phyloP scores from a whole-genome alignment of 2,329 filamentous ascomycete genomes.

The Beauveria bassiana region DNA sequence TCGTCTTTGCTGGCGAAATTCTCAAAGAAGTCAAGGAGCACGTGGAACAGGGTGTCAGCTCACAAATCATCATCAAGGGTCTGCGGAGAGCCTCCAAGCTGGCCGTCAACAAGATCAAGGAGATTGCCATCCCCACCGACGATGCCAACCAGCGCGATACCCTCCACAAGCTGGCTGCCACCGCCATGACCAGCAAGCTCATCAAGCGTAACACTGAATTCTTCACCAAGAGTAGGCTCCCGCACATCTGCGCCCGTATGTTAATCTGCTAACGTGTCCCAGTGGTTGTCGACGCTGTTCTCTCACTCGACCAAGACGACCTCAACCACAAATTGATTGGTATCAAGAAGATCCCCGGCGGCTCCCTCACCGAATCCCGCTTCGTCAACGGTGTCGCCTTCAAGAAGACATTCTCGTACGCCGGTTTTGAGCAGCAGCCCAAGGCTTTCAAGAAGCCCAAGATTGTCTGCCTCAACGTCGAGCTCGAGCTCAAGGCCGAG shows the following conservation, averaged over 20 bases:
- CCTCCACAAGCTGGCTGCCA: conserved; percentile 79
- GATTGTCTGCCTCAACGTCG: conserved; percentile 95
- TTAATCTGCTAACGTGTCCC: conserved; percentile 20
- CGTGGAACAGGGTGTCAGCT: conserved; percentile 93
- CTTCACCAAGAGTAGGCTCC: conserved; percentile 82
- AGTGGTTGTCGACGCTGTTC: conserved; percentile 97
- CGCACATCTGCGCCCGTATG: neutral
- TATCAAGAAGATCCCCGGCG: conserved; percentile 95
- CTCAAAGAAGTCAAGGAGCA: conserved; percentile 94
- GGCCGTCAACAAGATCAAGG: conserved; percentile 98
- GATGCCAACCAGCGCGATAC: conserved; percentile 83
- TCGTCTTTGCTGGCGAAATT: conserved; percentile 95
- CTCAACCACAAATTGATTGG: conserved; percentile 97
- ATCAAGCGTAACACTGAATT: conserved; percentile 96
- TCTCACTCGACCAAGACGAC: conserved; percentile 92
- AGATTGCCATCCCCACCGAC: conserved; percentile 81
- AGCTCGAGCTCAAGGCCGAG: conserved; percentile 96
- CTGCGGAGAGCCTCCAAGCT: conserved; percentile 78
- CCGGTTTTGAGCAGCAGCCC: conserved; percentile 97
- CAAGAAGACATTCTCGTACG: conserved; percentile 99
- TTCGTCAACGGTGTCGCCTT: conserved; percentile 98
- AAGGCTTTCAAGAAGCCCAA: conserved; percentile 92
- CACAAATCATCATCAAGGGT: conserved; percentile 96
- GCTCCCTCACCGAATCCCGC: conserved; percentile 88
- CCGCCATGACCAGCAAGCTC: conserved; percentile 98